phyloP scores from a whole-genome alignment of 495 filamentous ascomycete genomes.

The Cetradonia linearis region DNA sequence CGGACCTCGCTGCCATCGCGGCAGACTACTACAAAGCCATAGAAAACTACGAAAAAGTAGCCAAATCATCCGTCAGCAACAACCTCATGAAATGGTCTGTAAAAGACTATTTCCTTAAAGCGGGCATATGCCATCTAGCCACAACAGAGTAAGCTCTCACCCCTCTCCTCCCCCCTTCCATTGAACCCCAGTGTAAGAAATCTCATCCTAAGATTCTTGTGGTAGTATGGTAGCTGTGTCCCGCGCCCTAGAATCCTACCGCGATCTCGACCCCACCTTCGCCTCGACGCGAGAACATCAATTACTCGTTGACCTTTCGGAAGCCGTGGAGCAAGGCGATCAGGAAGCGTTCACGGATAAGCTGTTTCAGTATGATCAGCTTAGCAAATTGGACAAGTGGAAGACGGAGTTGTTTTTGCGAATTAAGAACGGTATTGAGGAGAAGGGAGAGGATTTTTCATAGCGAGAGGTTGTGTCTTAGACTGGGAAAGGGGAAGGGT shows the following conservation, averaged over 20 bases:
- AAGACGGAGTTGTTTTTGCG: slow-evolving; percentile 77
- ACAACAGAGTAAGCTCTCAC: slow-evolving; percentile 41
- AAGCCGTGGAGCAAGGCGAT: slow-evolving; percentile 60
- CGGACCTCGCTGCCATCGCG: slow-evolving; percentile 72
- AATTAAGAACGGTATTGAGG: slow-evolving; percentile 73
- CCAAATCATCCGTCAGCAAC: slow-evolving; percentile 58
- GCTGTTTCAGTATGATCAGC: slow-evolving; percentile 75
- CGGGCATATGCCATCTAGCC: slow-evolving; percentile 72
- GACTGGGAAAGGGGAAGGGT: background rate
- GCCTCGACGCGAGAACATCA: slow-evolving; percentile 64
- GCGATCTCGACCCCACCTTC: slow-evolving; percentile 72
- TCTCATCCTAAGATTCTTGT: too few species aligned
- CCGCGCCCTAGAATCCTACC: slow-evolving; percentile 69
- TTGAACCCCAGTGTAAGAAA: background rate
- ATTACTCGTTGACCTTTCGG: slow-evolving; percentile 61
- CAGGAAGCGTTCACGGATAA: slow-evolving; percentile 76
- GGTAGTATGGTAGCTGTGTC: slow-evolving; percentile 52
- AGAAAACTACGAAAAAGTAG: slow-evolving; percentile 71
- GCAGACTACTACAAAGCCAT: slow-evolving; percentile 72
- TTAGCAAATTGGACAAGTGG: slow-evolving; percentile 91
- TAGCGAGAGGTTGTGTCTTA: slow-evolving; percentile 22
- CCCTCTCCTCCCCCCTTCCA: background rate
- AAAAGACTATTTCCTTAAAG: slow-evolving; percentile 89
- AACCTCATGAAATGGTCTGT: slow-evolving; percentile 83
- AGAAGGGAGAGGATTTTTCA: slow-evolving; percentile 64